Conservation (phyloP, 1,139 yeast species). For the Yamadazyma epiphylla region DNA sequence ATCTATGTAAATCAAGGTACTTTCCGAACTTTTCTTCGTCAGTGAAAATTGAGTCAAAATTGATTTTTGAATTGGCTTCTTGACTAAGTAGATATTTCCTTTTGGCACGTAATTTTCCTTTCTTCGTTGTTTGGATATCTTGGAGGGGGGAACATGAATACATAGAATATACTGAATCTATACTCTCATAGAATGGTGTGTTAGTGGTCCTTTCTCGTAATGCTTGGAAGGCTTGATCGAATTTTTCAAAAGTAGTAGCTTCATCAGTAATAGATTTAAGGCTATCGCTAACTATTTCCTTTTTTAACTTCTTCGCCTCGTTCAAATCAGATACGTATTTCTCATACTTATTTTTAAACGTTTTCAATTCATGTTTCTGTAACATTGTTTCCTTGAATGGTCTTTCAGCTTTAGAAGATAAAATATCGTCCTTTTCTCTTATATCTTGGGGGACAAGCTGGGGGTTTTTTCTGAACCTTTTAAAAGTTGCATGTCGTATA, state of each 20-base stretch:
- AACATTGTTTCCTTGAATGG: slow-evolving; percentile 43
- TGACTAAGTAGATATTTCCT: slow-evolving; percentile 40
- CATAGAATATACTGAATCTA: slow-evolving; percentile 31
- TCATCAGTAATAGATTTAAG: slow-evolving; percentile 24
- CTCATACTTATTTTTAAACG: slow-evolving; percentile 48
- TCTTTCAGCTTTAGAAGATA: slow-evolving; percentile 23
- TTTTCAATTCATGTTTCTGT: slow-evolving; percentile 68
- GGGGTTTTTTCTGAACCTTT: slow-evolving; percentile 31
- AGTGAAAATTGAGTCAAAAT: slow-evolving; percentile 47
- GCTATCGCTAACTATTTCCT: slow-evolving; percentile 13
- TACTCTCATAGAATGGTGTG: slow-evolving; percentile 23
- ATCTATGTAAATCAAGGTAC: slow-evolving; percentile 51
- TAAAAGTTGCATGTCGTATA: slow-evolving; percentile 28
- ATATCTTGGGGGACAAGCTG: slow-evolving; percentile 8
- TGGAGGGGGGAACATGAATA: slow-evolving; percentile 26
- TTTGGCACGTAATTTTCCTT: slow-evolving; percentile 25
- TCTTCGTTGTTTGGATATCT: slow-evolving; percentile 14
- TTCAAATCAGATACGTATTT: slow-evolving; percentile 2
- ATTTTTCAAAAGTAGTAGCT: slow-evolving; percentile 28
- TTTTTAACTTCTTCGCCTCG: slow-evolving; percentile 2
- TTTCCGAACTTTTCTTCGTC: slow-evolving; percentile 65
- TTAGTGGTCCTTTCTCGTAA: slow-evolving; percentile 23
- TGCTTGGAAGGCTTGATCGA: slow-evolving; percentile 37
- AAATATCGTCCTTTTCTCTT: slow-evolving; percentile 11
- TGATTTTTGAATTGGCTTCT: slow-evolving; percentile 44